Percentiles rank a stretch among this genome's conserved stretches.
Conservation (phyloP, 345 rosid species). For the Reutealis trisperma region DNA sequence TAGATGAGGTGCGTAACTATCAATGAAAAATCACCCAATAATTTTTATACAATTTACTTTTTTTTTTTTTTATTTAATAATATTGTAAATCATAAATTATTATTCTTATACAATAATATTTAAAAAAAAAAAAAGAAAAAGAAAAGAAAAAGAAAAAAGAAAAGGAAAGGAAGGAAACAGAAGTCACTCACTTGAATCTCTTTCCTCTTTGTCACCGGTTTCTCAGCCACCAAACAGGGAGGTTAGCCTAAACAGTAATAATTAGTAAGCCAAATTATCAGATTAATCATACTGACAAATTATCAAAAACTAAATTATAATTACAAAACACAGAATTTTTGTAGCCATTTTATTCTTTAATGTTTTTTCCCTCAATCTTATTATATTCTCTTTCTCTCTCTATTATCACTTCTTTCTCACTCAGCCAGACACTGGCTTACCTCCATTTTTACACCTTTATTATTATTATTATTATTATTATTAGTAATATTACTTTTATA, state of each 20-base stretch:
- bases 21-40: too few relatives aligned
- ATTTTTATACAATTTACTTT: too few relatives aligned
- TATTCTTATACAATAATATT: too few relatives aligned
- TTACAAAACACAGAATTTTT: too few relatives aligned
- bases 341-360: background rate
- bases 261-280: too few relatives aligned
- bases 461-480: background rate
- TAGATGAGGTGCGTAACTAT: too few relatives aligned
- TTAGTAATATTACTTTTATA: too few relatives aligned
- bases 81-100: too few relatives aligned
- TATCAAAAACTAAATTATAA: too few relatives aligned
- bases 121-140: background rate
- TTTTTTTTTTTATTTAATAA: too few relatives aligned
- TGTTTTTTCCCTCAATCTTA: background rate
- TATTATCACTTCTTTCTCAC: background rate
- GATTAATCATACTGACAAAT: too few relatives aligned
- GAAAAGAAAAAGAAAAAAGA: background rate
- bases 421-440: background rate
- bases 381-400: background rate
- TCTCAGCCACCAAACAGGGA: constrained; percentile 10
- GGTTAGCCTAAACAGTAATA: too few relatives aligned
- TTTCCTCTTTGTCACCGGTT: background rate
- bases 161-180: background rate
- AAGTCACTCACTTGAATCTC: background rate
- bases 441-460: constrained; percentile 2